phyloP scores from a whole-genome alignment of 257 asterid species.

The Pogostemon cablin region DNA sequence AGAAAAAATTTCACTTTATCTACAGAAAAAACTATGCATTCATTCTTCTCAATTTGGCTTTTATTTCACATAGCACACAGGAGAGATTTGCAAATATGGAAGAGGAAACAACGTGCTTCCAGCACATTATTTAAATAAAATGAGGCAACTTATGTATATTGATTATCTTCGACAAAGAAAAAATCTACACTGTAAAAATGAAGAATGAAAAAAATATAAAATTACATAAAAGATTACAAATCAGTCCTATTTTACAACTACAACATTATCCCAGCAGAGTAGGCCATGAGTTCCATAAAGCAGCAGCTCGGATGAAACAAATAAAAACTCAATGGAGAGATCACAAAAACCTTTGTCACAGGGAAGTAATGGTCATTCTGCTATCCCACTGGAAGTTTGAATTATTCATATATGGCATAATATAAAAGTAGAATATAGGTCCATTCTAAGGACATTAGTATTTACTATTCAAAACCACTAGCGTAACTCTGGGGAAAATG shows the following conservation, averaged over 20 bases:
- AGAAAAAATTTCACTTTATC: background rate
- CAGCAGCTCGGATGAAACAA: conserved; percentile 10
- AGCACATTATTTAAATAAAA: conserved; percentile 23
- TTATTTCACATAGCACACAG: too few species aligned
- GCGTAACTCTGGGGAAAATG: conserved; percentile 25
- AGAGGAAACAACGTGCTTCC: background rate
- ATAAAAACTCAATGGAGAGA: background rate
- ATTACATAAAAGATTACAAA: conserved; percentile 27
- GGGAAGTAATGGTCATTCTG: background rate
- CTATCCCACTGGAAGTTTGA: conserved; percentile 27
- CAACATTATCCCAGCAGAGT: conserved; percentile 27
- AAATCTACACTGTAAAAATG: conserved; percentile 10
- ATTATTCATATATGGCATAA: conserved; percentile 29
- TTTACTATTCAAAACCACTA: background rate
- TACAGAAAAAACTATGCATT: background rate
- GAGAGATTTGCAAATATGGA: background rate
- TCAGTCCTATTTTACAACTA: conserved; percentile 26
- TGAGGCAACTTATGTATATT: conserved; percentile 31
- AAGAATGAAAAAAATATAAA: background rate
- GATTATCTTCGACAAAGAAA: conserved; percentile 10
- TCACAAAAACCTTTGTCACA: background rate
- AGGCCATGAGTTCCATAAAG: conserved; percentile 26
- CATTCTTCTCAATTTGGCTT: background rate
- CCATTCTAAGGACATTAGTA: conserved; percentile 21
- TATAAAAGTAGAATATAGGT: conserved; percentile 21